Evolutionary conservation across 331 rosid species (phyloP).

Genomic region (Pyrus hybrid): DNA sequence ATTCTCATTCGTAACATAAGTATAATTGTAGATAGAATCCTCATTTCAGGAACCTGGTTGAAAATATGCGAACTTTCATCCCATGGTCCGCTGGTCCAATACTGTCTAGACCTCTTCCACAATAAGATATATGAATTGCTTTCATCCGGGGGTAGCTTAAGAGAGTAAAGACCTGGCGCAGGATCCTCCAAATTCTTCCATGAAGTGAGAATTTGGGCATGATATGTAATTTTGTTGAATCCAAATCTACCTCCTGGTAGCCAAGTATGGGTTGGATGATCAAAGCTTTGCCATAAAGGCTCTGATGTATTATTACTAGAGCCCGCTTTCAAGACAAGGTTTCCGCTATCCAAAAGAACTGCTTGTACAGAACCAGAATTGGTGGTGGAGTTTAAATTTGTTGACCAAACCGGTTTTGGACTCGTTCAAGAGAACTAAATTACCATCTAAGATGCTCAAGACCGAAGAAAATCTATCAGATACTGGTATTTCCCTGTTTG

Average conservation of each 20-base stretch:
- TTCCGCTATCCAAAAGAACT: conserved; percentile 18
- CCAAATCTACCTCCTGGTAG: not conserved
- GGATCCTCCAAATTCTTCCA: too few species aligned
- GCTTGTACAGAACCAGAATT: not conserved
- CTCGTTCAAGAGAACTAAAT: conserved; percentile 13
- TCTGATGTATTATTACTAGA: conserved; percentile 8
- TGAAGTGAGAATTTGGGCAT: too few species aligned
- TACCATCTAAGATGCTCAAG: not conserved
- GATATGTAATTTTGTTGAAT: not conserved
- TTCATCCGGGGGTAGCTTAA: not conserved
- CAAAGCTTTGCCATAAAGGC: conserved; percentile 36
- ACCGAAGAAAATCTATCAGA: conserved; percentile 1
- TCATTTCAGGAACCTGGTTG: not conserved
- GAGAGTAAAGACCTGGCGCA: conserved; percentile 3
- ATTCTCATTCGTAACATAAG: not conserved
- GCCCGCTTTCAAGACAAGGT: conserved; percentile 12
- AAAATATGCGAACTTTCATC: not conserved
- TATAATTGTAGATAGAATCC: not conserved
- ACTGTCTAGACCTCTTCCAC: not conserved
- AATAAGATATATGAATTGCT: not conserved
- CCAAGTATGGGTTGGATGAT: conserved; percentile 24
- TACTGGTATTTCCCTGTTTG: conserved; percentile 15
- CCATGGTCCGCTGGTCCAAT: conserved; percentile 14
- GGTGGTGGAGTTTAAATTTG: not conserved
- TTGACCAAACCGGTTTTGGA: conserved; percentile 11